Evolutionary conservation across 2,329 filamentous ascomycete species (phyloP), one percentile per base, ranked within the genome.

Genomic region (Penicillium sclerotigenum): DNA sequence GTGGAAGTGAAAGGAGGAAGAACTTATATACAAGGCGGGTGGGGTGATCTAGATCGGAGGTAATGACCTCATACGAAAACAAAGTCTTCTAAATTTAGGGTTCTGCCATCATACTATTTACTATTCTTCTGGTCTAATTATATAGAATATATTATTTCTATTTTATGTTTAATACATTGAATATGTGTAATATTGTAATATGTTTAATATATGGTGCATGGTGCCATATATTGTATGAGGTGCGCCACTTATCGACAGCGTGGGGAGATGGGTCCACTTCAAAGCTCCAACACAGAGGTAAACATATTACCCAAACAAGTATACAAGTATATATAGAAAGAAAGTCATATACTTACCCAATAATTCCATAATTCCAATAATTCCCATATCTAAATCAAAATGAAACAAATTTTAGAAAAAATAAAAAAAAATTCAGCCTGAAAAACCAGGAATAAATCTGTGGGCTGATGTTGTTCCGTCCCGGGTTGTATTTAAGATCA

Each of bases 401-500:
- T 16, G 3, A 49, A 29, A 3, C 0, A 14, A 20, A 16, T 7
- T 8, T 16, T 0, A 24, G 41, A 42, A 29, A n/a, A 31, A 16
- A 26, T 45, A 33, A 45, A 51, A 45, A 33, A 38, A 14, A 40
- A 31, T 13, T 26, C n/a, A 49, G 53, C 53, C 53, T 55, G 53
- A 55, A 55, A 55, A 55, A 52, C 34, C 2, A 55, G 53, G 53
- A 51, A 36, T 46, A 36, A 51, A 36, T 46, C 40, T 26, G 34
- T 51, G 53, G 53, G 47, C 28, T 43, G 47, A 55, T 46, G 53
- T 55, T 55, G 53, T 55, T 55, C 53, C 51, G 51, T 26, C 28
- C 51, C 53, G 53, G 47, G 37, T 48, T 42, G 31, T 55, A 55
- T 55, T 55, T 55, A 55, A 55, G 53, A 52, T 36, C 47, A 45